Base-by-base conservation (phyloP, 805 yeast genomes). In the Pichia insulana region DNA sequence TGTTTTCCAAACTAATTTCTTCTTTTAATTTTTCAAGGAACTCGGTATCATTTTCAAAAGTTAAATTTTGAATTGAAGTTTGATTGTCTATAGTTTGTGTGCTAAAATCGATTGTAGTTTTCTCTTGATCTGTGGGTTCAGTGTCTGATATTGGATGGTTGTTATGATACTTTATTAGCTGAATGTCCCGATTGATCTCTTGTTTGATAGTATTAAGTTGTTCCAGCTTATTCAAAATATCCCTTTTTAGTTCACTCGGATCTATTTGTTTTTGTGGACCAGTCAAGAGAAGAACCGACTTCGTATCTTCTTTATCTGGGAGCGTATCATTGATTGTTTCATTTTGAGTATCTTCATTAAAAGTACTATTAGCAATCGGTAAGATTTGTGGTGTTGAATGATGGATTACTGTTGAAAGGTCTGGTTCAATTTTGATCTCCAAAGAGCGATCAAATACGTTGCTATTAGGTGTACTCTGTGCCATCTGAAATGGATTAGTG, bases 1-100 rank as follows among this genome's bases (percentile, higher is more conserved):
- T 42, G 34, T 45, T 51, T 27, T 51, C 58, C 7, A 45, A n/a
- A 3, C 51, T 52, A 36, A 55, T 50, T 30, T 52, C 58, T 27
- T 47, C 39, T 36, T 52, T 51, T 19, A 56, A 27, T 20, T 46
- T 46, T 20, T 50, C 48, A 16, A 57, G 33, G 11, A 32, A 8
- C n/a, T 20, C 41, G 5, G 43, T 33, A 34, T 42, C 41, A 30
- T 39, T 16, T 9, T 42, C 43, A 30, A 40, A 27, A 26, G 41
- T 40, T 3, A 28, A 10, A 18, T 36, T 37, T 20, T 36, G 36
- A 2, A 20, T 13, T 4, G 46, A 36, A 7, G 13, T 15, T 17
- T 27, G 17, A 9, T 34, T 28, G 13, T 28, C 15, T 12, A 28
- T 28, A 28, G 12, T 8, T 12, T 18, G 17, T 12, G 35, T 32